phyloP scores from a whole-genome alignment of 2,329 filamentous ascomycete genomes.

The Pezicula neosporulosa region DNA sequence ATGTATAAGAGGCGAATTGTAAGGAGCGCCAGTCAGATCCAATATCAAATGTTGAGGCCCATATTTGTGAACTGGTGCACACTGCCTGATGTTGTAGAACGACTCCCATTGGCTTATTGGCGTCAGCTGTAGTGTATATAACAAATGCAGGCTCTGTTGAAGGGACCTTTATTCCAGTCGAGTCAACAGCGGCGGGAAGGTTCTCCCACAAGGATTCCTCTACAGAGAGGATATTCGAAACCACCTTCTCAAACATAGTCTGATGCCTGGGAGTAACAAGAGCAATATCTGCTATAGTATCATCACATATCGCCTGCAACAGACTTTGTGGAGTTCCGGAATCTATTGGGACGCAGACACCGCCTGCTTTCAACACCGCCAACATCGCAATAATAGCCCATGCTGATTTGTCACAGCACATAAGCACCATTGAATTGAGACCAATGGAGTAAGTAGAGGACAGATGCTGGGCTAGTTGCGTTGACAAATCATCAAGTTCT shows the following conservation, averaged over 20 bases:
- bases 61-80: background rate
- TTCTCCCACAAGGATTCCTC: background rate
- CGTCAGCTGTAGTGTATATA: conserved; percentile 1
- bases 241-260: background rate
- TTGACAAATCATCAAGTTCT: conserved; percentile 6
- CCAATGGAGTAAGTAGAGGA: background rate
- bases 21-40: background rate
- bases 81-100: conserved; percentile 1
- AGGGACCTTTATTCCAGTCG: background rate
- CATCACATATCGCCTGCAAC: background rate
- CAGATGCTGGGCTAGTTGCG: conserved; percentile 3
- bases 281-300: background rate
- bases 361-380: conserved; percentile 18
- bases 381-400: too few species aligned
- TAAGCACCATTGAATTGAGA: conserved; percentile 3
- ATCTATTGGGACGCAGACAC: conserved; percentile 23
- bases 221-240: background rate
- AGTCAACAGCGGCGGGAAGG: background rate
- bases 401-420: conserved; percentile 18
- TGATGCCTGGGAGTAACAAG: background rate
- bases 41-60: background rate
- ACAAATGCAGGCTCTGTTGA: conserved; percentile 1
- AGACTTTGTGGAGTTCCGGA: background rate
- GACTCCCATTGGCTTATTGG: conserved; percentile 2
- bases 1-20: conserved; percentile 8